These are phyloP conservation scores for Penicillium roqueforti DNA, from an alignment of 495 filamentous ascomycete genomes.

Conservation along the genomic window DNA sequence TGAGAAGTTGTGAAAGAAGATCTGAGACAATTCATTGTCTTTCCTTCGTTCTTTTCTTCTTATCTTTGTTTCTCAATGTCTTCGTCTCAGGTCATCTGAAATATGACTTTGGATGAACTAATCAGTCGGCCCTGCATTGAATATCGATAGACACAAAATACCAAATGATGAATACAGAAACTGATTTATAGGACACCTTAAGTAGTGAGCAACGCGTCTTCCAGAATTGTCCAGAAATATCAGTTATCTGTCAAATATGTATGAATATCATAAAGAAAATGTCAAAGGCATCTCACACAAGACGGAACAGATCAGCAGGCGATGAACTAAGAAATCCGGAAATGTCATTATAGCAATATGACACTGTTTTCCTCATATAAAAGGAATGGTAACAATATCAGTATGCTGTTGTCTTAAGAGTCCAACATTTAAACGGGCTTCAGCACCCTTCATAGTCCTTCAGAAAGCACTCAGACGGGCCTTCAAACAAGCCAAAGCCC, in stretches of 20 bases:
- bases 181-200: not conserved
- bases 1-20: conserved; percentile 21
- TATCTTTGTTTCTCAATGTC: not conserved
- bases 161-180: not conserved
- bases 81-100: not conserved
- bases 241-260: not conserved
- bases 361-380: not conserved
- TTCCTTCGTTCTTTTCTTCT: not conserved
- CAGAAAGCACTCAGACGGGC: not conserved
- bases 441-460: not conserved
- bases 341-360: conserved; percentile 2
- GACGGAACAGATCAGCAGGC: not conserved
- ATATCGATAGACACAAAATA: not conserved
- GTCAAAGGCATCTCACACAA: not conserved
- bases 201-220: not conserved
- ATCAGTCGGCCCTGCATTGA: not conserved
- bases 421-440: not conserved
- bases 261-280: not conserved
- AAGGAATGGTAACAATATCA: not conserved
- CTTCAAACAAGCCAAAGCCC: not conserved
- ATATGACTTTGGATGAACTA: not conserved
- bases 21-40: conserved; percentile 7
- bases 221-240: not conserved
- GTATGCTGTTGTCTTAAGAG: not conserved
- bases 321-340: not conserved